Conservation (phyloP, 345 rosid genomes). For the Moricandia arvensis region DNA sequence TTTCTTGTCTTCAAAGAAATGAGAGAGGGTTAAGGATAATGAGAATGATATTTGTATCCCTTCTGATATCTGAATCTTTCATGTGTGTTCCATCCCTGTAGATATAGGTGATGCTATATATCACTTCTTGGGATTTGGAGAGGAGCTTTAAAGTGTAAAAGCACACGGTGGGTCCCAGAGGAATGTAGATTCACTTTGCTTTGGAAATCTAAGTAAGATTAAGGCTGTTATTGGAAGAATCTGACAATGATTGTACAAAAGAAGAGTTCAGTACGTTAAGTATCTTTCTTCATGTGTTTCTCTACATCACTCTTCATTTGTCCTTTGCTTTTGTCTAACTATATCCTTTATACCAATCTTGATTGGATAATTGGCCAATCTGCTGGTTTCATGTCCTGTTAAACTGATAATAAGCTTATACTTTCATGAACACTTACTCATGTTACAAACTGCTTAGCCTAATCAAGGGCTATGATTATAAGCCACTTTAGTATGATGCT, state of each 20-base stretch:
- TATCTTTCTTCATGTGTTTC: constrained; percentile 54
- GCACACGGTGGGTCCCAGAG: constrained; percentile 61
- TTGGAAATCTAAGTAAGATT: constrained; percentile 55
- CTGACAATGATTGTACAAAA: constrained; percentile 64
- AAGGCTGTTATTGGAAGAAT: constrained; percentile 72
- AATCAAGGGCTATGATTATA: constrained; percentile 8
- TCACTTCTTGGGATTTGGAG: constrained; percentile 49
- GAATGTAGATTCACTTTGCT: constrained; percentile 59
- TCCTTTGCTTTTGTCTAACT: constrained; percentile 52
- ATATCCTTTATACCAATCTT: constrained; percentile 17
- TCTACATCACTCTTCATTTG: constrained; percentile 42
- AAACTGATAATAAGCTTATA: constrained; percentile 9
- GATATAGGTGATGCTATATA: constrained; percentile 51
- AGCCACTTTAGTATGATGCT: background rate
- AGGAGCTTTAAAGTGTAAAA: constrained; percentile 55
- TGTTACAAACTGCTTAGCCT: constrained; percentile 18
- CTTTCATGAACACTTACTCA: constrained; percentile 8
- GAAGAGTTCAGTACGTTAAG: constrained; percentile 58
- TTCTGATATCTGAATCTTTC: constrained; percentile 29
- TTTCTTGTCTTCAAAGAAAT: constrained; percentile 42
- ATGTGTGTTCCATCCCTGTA: constrained; percentile 56
- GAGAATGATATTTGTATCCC: constrained; percentile 40
- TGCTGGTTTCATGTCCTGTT: background rate
- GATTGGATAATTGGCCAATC: constrained; percentile 3
- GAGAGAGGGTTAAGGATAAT: constrained; percentile 34